Evolutionary conservation across 139 green algal species (phyloP).

Genomic region (Chlamydomonas schloesseri): DNA sequence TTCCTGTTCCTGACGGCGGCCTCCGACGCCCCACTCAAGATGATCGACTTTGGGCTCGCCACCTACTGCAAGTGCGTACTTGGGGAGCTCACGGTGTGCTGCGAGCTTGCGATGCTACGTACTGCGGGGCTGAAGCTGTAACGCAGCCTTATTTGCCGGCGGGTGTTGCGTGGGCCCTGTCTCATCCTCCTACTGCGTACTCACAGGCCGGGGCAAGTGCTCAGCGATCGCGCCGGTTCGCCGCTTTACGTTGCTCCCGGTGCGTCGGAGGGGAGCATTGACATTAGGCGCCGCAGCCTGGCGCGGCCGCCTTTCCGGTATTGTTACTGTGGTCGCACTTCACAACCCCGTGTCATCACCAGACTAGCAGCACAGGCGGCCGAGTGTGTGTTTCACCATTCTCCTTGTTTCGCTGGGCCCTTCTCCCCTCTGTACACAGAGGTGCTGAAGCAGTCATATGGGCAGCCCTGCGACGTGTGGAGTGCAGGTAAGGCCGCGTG

Average conservation of each 20-base stretch:
- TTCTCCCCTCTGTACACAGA: slow-evolving; percentile 56
- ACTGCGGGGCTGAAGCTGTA: too few species aligned
- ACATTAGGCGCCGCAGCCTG: too few species aligned
- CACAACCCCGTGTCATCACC: too few species aligned
- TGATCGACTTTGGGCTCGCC: slow-evolving; percentile 84
- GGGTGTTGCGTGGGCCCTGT: too few species aligned
- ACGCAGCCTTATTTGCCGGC: too few species aligned
- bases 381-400: too few species aligned
- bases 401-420: too few species aligned
- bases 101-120: too few species aligned
- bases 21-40: slow-evolving; percentile 71
- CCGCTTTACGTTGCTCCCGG: slow-evolving; percentile 70
- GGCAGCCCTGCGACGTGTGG: slow-evolving; percentile 81
- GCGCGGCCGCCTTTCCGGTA: too few species aligned
- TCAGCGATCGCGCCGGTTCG: slow-evolving; percentile 55
- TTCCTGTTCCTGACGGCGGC: slow-evolving; percentile 77
- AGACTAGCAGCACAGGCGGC: too few species aligned
- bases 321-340: too few species aligned
- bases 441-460: slow-evolving; percentile 77
- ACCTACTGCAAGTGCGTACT: slow-evolving; percentile 68
- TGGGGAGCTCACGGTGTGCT: background rate
- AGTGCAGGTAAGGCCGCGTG: slow-evolving; percentile 23
- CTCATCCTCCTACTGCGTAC: too few species aligned
- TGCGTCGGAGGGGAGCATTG: background rate
- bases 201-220: background rate